Evolutionary conservation across 371 early-diverging fungal species (phyloP).

Genomic region (Lichtheimia corymbifera): DNA sequence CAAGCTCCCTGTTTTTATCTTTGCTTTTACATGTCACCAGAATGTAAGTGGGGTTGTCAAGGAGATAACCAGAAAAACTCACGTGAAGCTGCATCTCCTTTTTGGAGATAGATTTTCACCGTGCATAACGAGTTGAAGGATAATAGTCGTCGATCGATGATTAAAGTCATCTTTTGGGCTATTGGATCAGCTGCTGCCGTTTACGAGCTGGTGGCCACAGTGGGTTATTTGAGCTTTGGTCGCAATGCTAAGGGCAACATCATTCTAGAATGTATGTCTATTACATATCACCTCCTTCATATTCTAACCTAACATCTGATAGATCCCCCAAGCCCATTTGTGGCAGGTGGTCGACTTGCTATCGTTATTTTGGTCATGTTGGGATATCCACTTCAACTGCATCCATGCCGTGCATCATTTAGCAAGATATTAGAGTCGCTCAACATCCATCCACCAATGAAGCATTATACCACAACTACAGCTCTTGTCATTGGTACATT

Average conservation of each 20-base stretch:
- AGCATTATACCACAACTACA: slow-evolving; percentile 59
- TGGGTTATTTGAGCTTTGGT: slow-evolving; percentile 97
- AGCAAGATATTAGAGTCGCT: slow-evolving; percentile 70
- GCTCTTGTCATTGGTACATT: slow-evolving; percentile 64
- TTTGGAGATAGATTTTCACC: slow-evolving; percentile 68
- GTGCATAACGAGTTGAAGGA: slow-evolving; percentile 90
- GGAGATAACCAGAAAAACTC: background rate
- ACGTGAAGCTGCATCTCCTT: too few species aligned
- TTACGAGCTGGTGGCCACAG: slow-evolving; percentile 88
- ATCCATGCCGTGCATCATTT: slow-evolving; percentile 92
- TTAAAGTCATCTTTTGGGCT: slow-evolving; percentile 65
- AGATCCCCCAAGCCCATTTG: slow-evolving; percentile 69
- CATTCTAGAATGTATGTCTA: slow-evolving; percentile 75
- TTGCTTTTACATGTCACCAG: slow-evolving; percentile 95
- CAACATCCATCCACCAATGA: slow-evolving; percentile 20
- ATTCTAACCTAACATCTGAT: background rate
- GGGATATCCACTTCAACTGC: slow-evolving; percentile 96
- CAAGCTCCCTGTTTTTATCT: slow-evolving; percentile 95
- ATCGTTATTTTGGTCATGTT: slow-evolving; percentile 91
- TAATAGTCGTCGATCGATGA: slow-evolving; percentile 68
- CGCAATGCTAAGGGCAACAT: slow-evolving; percentile 85
- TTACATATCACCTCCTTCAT: background rate
- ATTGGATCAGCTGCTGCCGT: slow-evolving; percentile 77
- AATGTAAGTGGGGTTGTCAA: slow-evolving; percentile 60
- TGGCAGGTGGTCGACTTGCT: slow-evolving; percentile 87